phyloP scores from a whole-genome alignment of 2,329 filamentous ascomycete genomes.

The Epichloe baconii region DNA sequence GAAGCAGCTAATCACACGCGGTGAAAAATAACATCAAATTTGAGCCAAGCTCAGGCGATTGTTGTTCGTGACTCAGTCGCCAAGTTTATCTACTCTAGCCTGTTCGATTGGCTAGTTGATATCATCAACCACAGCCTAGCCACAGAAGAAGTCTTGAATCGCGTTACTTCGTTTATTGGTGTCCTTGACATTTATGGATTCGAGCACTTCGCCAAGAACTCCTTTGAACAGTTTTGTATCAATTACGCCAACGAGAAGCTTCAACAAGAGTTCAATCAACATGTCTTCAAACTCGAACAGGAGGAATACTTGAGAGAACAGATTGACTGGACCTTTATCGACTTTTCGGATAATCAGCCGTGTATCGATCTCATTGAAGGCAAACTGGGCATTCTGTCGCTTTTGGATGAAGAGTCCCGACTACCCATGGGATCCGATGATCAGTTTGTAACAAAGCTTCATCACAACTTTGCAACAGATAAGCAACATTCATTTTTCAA shows the following conservation, averaged over 20 bases:
- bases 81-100: constrained; percentile 95
- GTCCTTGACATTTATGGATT: constrained; percentile 99
- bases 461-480: constrained; percentile 79
- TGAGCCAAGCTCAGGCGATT: constrained; percentile 83
- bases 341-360: constrained; percentile 97
- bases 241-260: constrained; percentile 99
- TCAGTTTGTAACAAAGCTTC: constrained; percentile 89
- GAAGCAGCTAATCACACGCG: constrained; percentile 92
- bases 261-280: constrained; percentile 97
- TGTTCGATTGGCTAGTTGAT: constrained; percentile 99
- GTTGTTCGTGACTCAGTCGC: constrained; percentile 95
- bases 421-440: constrained; percentile 96
- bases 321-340: constrained; percentile 99
- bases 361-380: constrained; percentile 98
- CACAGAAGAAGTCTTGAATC: constrained; percentile 70
- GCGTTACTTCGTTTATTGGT: constrained; percentile 85
- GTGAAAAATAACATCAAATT: constrained; percentile 91
- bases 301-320: constrained; percentile 93
- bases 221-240: constrained; percentile 99
- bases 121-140: constrained; percentile 86
- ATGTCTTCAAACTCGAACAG: constrained; percentile 98
- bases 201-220: constrained; percentile 98
- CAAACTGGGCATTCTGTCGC: constrained; percentile 81
- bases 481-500: constrained; percentile 98
- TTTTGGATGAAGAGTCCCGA: constrained; percentile 91